A percentile compares a stretch with the other conserved stretches of the same genome.
phyloP scores from a whole-genome alignment of 768 basidiomycete species.

The Tulasnella sp. region DNA sequence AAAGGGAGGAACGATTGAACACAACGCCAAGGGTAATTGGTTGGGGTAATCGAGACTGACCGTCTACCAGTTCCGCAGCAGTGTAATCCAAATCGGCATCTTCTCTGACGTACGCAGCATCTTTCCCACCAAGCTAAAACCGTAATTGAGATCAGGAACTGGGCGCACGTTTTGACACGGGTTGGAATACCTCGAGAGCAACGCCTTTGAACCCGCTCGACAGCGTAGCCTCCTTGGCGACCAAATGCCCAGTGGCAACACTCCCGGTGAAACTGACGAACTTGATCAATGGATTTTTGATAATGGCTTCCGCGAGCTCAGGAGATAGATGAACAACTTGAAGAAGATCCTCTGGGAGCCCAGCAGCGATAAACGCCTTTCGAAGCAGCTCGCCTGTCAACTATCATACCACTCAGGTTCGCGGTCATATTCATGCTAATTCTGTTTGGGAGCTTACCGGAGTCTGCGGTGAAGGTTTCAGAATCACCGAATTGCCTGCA shows the following conservation, averaged over 20 bases:
- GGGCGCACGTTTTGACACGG: neutral
- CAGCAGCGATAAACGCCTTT: conserved; percentile 59
- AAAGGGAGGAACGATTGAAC: neutral
- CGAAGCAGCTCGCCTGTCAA: conserved; percentile 75
- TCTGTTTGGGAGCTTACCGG: conserved; percentile 36
- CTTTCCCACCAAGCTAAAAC: conserved; percentile 84
- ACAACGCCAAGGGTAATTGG: neutral
- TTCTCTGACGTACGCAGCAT: conserved; percentile 87
- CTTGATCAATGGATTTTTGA: conserved; percentile 58
- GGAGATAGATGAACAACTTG: conserved; percentile 71
- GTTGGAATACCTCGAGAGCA: conserved; percentile 57
- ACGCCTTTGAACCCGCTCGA: conserved; percentile 77
- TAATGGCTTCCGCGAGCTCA: conserved; percentile 48
- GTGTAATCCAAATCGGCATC: conserved; percentile 84
- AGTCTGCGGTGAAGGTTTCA: conserved; percentile 97
- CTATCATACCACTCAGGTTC: conserved; percentile 11
- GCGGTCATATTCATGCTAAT: neutral
- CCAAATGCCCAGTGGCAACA: conserved; percentile 65
- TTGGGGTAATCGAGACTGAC: conserved; percentile 33
- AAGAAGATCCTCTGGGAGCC: conserved; percentile 65
- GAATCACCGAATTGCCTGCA: conserved; percentile 77
- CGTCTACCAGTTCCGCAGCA: conserved; percentile 82
- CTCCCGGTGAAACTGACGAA: conserved; percentile 91
- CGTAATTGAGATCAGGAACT: neutral
- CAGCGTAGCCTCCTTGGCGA: conserved; percentile 60